Percentiles rank a stretch among this genome's conserved stretches.
These are phyloP conservation scores for Microbotryomycetes sp. DNA, from an alignment of 1,284 basidiomycete species.

Conservation along the genomic window DNA sequence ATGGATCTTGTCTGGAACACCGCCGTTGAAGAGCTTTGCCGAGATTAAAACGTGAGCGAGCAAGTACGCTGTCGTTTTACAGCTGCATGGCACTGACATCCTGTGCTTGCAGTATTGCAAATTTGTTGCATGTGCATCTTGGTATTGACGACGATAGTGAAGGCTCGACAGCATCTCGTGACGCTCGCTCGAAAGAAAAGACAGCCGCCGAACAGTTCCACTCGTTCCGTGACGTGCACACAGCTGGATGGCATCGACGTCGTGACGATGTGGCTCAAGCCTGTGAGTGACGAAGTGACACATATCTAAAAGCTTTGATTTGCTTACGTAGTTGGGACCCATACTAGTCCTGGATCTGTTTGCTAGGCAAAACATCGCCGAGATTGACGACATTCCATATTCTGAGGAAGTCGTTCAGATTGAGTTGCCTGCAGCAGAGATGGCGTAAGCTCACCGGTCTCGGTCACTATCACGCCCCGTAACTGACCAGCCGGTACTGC, in stretches of 20 bases:
- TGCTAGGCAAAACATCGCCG: conserved; percentile 72
- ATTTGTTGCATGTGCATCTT: conserved; percentile 75
- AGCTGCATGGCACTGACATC: background rate
- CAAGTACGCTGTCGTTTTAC: too few relatives aligned
- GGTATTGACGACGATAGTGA: conserved; percentile 85
- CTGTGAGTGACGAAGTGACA: conserved; percentile 61
- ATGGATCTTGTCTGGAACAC: conserved; percentile 95
- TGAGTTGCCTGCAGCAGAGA: conserved; percentile 80
- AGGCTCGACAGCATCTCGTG: conserved; percentile 63
- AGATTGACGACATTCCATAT: conserved; percentile 90
- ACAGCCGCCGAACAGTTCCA: conserved; percentile 90
- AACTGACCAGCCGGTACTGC: background rate
- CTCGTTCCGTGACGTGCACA: conserved; percentile 90
- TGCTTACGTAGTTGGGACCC: conserved; percentile 58
- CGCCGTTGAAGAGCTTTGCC: conserved; percentile 83
- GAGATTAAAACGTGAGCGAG: conserved; percentile 65
- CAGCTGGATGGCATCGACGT: conserved; percentile 82
- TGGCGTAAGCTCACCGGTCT: conserved; percentile 49
- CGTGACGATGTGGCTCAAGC: conserved; percentile 74
- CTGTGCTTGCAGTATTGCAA: conserved; percentile 54
- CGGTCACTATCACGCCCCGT: background rate
- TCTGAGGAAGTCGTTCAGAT: conserved; percentile 62
- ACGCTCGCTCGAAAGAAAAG: conserved; percentile 65
- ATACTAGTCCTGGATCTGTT: conserved; percentile 35
- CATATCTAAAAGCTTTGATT: conserved; percentile 65